Percentiles rank a stretch among this genome's conserved stretches.
phyloP scores from a whole-genome alignment of 2,329 filamentous ascomycete species.

The Epichloe sibirici region DNA sequence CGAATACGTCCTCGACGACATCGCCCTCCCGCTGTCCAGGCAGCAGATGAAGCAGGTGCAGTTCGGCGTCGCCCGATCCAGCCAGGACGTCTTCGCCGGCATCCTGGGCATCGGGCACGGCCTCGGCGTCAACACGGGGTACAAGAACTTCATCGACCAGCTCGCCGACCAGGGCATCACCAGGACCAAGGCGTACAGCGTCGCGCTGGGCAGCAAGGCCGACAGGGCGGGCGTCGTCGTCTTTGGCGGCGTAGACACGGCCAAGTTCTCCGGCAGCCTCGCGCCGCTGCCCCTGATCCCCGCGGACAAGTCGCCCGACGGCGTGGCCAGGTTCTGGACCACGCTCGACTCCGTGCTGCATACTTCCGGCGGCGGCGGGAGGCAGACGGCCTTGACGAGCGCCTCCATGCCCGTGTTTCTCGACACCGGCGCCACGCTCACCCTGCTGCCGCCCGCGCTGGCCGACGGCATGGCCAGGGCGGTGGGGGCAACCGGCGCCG shows the following conservation, averaged over 20 bases:
- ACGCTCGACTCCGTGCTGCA: conserved; percentile 32
- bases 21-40: conserved; percentile 28
- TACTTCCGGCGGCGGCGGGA: conserved; percentile 24
- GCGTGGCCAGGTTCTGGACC: conserved; percentile 40
- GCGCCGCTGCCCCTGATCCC: conserved; percentile 50
- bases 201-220: conserved; percentile 51
- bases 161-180: conserved; percentile 40
- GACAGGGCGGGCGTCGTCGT: conserved; percentile 50
- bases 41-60: conserved; percentile 35
- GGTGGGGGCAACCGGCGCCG: conserved; percentile 30
- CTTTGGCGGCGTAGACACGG: conserved; percentile 55
- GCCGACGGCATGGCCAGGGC: conserved; percentile 36
- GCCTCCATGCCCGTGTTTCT: conserved; percentile 46
- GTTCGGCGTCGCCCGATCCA: conserved; percentile 50
- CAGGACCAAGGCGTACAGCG: conserved; percentile 48
- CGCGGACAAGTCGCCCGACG: conserved; percentile 40
- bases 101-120: conserved; percentile 69
- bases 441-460: conserved; percentile 48
- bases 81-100: conserved; percentile 35
- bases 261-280: conserved; percentile 49
- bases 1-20: conserved; percentile 35
- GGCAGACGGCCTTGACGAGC: conserved; percentile 19
- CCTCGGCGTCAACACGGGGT: conserved; percentile 30
- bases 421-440: conserved; percentile 59
- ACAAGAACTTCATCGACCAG: conserved; percentile 41